A percentile compares a stretch with the other conserved stretches of the same genome.
Evolutionary conservation across 2,329 filamentous ascomycete species (phyloP).

Genomic region (Colletotrichum sp.): DNA sequence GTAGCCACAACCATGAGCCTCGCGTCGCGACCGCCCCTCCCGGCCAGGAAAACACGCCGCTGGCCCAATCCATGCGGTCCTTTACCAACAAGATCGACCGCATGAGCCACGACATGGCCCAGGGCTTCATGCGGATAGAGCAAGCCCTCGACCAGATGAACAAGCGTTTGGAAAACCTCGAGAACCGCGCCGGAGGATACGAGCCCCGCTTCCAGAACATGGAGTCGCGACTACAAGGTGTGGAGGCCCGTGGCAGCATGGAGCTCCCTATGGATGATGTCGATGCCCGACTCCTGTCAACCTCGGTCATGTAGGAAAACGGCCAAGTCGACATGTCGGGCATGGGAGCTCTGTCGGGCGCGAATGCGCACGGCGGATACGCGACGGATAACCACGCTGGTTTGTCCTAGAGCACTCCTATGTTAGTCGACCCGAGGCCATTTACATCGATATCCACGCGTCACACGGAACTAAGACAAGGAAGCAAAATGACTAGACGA

Average conservation of each 20-base stretch:
- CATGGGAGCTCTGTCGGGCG: background rate
- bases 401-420: background rate
- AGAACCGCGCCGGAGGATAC: constrained; percentile 46
- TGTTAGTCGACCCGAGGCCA: background rate
- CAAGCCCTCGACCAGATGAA: constrained; percentile 55
- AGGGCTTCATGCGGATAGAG: constrained; percentile 57
- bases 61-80: constrained; percentile 62
- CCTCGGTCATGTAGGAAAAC: constrained; percentile 45
- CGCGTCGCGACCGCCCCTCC: constrained; percentile 58
- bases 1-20: constrained; percentile 67
- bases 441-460: background rate
- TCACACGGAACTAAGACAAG: background rate
- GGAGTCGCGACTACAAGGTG: constrained; percentile 44
- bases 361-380: background rate
- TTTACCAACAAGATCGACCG: constrained; percentile 66
- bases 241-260: constrained; percentile 35
- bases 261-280: constrained; percentile 48
- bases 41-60: constrained; percentile 61
- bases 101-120: constrained; percentile 59
- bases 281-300: constrained; percentile 47
- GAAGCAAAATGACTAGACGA: background rate
- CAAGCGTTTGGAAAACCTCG: constrained; percentile 60
- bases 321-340: constrained; percentile 7
- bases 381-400: background rate
- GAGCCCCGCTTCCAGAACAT: constrained; percentile 50